Evolutionary conservation across 176 grass and related monocot genomes (phyloP).

Genomic region (sorghum (Sorghum bicolor)): DNA sequence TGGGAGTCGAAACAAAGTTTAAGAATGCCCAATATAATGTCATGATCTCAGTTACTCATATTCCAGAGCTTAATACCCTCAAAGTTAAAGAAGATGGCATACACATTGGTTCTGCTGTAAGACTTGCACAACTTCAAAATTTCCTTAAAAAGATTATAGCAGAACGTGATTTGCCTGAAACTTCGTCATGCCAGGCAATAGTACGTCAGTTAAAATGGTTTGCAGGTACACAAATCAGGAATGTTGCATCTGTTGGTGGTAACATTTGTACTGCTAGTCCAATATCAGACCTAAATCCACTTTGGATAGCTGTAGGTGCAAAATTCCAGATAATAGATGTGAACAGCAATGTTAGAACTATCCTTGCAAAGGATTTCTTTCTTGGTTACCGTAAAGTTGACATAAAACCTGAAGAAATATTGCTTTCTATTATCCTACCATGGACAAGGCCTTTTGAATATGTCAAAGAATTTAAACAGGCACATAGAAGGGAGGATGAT

Average conservation of each 20-base stretch:
- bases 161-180: conserved; percentile 50
- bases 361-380: conserved; percentile 76
- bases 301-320: conserved; percentile 86
- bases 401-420: conserved; percentile 65
- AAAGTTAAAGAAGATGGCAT: conserved; percentile 70
- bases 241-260: conserved; percentile 96
- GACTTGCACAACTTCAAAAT: conserved; percentile 67
- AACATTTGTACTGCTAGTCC: conserved; percentile 99
- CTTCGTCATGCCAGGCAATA: conserved; percentile 77
- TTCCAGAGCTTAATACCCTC: conserved; percentile 75
- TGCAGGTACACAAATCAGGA: conserved; percentile 90
- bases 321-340: conserved; percentile 72
- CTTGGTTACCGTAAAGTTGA: conserved; percentile 94
- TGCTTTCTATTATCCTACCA: conserved; percentile 75
- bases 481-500: conserved; percentile 97
- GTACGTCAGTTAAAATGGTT: conserved; percentile 93
- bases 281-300: conserved; percentile 97
- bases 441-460: conserved; percentile 86
- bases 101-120: conserved; percentile 85
- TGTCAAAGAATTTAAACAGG: conserved; percentile 97
- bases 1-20: conserved; percentile 94
- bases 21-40: conserved; percentile 73
- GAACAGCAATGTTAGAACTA: conserved; percentile 61
- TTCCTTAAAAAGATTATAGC: conserved; percentile 59
- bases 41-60: conserved; percentile 80